Conservation (phyloP, 2,329 filamentous ascomycete genomes). For the Pestalotiopsis sp. region DNA sequence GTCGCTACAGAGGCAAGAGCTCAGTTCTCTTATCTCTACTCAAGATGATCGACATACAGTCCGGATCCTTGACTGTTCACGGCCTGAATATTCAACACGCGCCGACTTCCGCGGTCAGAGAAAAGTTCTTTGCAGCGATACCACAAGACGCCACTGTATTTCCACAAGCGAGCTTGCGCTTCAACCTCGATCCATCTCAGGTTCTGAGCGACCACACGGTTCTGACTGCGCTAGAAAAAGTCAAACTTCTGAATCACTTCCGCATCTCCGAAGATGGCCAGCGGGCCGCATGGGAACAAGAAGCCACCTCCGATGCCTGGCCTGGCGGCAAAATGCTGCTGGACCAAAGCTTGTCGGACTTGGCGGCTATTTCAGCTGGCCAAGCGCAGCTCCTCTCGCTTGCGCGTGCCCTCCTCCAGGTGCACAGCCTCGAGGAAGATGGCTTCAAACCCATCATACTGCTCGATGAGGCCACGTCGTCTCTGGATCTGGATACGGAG, state of each 20-base stretch:
- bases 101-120: conserved; percentile 25
- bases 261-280: conserved; percentile 8
- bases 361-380: conserved; percentile 33
- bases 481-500: conserved; percentile 36
- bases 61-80: conserved; percentile 31
- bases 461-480: conserved; percentile 35
- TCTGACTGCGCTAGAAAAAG: conserved; percentile 17
- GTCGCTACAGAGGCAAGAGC: conserved; percentile 39
- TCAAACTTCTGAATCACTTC: conserved; percentile 21
- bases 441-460: conserved; percentile 30
- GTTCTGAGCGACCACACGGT: conserved; percentile 23
- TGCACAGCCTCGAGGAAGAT: conserved; percentile 7
- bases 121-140: conserved; percentile 32
- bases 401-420: conserved; percentile 32
- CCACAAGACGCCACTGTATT: conserved; percentile 32
- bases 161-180: conserved; percentile 29
- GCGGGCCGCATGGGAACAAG: conserved; percentile 25
- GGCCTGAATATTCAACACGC: conserved; percentile 28
- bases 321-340: conserved; percentile 26
- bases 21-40: conserved; percentile 22
- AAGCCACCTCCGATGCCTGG: too few species aligned
- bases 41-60: conserved; percentile 28
- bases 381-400: conserved; percentile 37
- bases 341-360: conserved; percentile 27
- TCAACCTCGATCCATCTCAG: conserved; percentile 31